Percentiles rank a stretch among this genome's conserved stretches.
Conservation (phyloP, 2,329 filamentous ascomycete genomes). For the Venturia asperata region DNA sequence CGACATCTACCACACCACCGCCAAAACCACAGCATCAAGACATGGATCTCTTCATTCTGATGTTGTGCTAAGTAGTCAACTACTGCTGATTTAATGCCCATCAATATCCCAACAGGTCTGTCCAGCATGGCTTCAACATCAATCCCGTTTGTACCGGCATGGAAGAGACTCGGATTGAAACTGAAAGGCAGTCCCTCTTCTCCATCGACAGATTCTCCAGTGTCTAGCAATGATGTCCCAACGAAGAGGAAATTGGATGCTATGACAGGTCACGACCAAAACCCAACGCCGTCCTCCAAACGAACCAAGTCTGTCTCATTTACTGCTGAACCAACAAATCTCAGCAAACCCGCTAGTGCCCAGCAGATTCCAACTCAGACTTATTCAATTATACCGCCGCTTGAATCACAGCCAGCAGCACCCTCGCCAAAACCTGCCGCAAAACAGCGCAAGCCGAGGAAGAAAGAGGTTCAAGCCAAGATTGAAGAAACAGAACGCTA, state of each 20-base stretch:
- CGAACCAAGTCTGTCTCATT: conserved; percentile 57
- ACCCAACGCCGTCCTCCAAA: conserved; percentile 20
- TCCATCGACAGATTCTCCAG: not conserved
- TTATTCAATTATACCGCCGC: conserved; percentile 24
- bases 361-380: conserved; percentile 30
- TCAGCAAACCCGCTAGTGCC: conserved; percentile 47
- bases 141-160: conserved; percentile 43
- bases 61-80: too few species aligned
- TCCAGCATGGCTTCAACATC: not conserved
- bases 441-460: conserved; percentile 16
- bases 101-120: not conserved
- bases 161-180: conserved; percentile 55
- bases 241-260: not conserved
- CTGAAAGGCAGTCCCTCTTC: conserved; percentile 42
- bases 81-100: too few species aligned
- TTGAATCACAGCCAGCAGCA: conserved; percentile 25
- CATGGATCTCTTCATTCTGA: too few species aligned
- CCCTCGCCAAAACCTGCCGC: conserved; percentile 7
- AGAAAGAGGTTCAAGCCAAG: conserved; percentile 22
- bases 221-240: not conserved
- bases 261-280: conserved; percentile 15
- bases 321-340: conserved; percentile 53
- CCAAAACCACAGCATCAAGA: not conserved
- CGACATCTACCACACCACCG: not conserved
- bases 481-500: conserved; percentile 37